Evolutionary conservation across 306 rosid genomes (phyloP), one percentile per base, ranked within the genome.

Genomic region (Mimosa pudica): DNA sequence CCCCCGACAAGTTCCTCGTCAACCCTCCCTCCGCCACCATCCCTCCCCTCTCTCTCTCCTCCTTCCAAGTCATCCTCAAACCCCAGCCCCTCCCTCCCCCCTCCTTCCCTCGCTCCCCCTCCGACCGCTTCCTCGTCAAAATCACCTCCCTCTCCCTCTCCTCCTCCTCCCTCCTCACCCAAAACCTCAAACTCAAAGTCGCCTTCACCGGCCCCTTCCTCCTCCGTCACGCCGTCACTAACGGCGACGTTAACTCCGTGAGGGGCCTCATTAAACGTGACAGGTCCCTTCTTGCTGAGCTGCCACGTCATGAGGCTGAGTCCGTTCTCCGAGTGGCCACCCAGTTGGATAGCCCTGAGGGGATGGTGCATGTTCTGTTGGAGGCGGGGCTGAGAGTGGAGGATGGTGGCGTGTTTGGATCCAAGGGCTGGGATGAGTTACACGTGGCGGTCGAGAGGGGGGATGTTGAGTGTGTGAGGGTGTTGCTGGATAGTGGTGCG

Each of bases 41-140:
- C 81, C 80, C 83, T 3, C 93, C 93, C 52, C 46, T 81, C n/a
- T 86, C 90, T 80, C 57, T 64, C 64, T 85, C 88, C 82, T 86
- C 90, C 48, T 83, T 93, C 87, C 93, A 89, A 70, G 81, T 93
- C 83, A 88, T 93, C 74, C 97, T 93, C 82, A 93, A 93, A 76
- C 93, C 97, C 4, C 94, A 93, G 71, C 2, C 88, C 33, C 88
- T 87, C 11, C 78, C 86, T 67, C 98, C 98, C 9, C 74, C 67
- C 11, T 6, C 89, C 33, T 89, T 75, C 70, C 97, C 96, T 17
- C 96, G 96, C 75, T 91, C 94, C 18, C 90, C 94, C 8, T 46
- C 92, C 33, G 92, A 91, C 75, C 89, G 89, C 13, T 93, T 93
- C 86, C 94, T 93, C 55, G 70, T 93, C 76, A 88, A 85, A 80